Conservation (phyloP, 805 yeast species). For the Lipomyces mesembrius region DNA sequence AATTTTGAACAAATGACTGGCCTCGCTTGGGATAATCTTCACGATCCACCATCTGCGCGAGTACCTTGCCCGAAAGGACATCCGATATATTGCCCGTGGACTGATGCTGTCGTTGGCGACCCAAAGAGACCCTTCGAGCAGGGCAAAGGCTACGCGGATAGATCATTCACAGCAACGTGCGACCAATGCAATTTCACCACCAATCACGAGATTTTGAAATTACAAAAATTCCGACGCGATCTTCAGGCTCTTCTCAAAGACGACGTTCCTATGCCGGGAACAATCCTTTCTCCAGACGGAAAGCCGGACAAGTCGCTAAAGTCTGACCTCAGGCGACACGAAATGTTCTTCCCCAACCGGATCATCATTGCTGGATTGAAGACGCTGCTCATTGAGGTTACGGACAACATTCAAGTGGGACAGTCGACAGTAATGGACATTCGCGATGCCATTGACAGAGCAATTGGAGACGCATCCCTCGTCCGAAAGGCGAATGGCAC, state of each 20-base stretch:
- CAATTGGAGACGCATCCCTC: conserved; percentile 3
- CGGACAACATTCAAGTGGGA: conserved; percentile 6
- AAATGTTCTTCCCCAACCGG: conserved; percentile 8
- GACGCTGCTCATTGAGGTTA: background rate
- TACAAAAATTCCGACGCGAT: conserved; percentile 9
- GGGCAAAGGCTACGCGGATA: conserved; percentile 10
- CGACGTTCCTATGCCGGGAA: conserved; percentile 8
- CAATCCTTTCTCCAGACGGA: conserved; percentile 3
- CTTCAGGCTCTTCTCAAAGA: conserved; percentile 8
- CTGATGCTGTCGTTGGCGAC: background rate
- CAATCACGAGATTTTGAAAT: conserved; percentile 7
- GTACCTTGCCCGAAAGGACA: conserved; percentile 8
- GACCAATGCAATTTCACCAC: conserved; percentile 6
- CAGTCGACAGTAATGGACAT: conserved; percentile 1
- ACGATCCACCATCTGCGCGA: background rate
- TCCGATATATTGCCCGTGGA: conserved; percentile 6
- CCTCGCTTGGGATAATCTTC: conserved; percentile 8
- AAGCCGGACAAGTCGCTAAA: conserved; percentile 7
- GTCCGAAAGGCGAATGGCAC: conserved; percentile 7
- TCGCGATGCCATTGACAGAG: conserved; percentile 9
- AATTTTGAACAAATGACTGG: conserved; percentile 8
- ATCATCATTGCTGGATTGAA: conserved; percentile 6
- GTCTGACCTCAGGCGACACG: conserved; percentile 4
- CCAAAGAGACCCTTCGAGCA: conserved; percentile 4
- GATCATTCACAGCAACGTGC: conserved; percentile 7